A percentile compares a stretch with the other conserved stretches of the same genome.
These are phyloP conservation scores for Grammothele lineata DNA, from an alignment of 768 basidiomycete species.

Conservation along the genomic window DNA sequence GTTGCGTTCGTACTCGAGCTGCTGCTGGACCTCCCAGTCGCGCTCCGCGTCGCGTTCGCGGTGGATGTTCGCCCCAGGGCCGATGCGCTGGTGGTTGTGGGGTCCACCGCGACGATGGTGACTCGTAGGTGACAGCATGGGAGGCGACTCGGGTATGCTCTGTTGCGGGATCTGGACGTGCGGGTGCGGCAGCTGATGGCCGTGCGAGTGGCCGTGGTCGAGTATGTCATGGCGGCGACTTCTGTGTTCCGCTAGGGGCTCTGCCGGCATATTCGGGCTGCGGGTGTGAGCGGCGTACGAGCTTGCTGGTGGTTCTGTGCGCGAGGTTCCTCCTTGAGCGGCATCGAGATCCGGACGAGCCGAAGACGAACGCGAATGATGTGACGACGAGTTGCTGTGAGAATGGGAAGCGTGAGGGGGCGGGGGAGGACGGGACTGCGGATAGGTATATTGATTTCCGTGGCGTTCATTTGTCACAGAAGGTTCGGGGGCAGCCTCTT, in stretches of 20 bases:
- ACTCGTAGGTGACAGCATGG: conserved; percentile 22
- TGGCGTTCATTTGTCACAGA: conserved; percentile 19
- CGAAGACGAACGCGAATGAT: conserved; percentile 42
- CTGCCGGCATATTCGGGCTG: conserved; percentile 19
- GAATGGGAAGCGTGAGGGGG: conserved; percentile 37
- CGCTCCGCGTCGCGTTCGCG: conserved; percentile 42
- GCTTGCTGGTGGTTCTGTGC: conserved; percentile 33
- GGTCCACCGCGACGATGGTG: conserved; percentile 6
- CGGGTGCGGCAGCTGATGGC: conserved; percentile 22
- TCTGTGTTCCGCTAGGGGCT: conserved; percentile 30
- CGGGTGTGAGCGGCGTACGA: conserved; percentile 27
- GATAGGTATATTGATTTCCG: conserved; percentile 10
- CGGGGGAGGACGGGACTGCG: conserved; percentile 29
- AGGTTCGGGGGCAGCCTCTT: conserved; percentile 11
- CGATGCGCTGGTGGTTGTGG: conserved; percentile 66
- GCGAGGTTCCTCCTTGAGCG: conserved; percentile 12
- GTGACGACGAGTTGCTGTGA: conserved; percentile 48
- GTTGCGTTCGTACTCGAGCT: conserved; percentile 22
- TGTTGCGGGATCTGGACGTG: conserved; percentile 27
- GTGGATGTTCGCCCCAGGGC: conserved; percentile 55
- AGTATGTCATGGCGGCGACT: conserved; percentile 46
- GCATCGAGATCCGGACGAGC: conserved; percentile 22
- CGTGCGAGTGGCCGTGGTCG: conserved; percentile 33
- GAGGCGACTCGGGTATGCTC: conserved; percentile 29
- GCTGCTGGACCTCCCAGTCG: conserved; percentile 18